Evolutionary conservation across 2,329 filamentous ascomycete genomes (phyloP).

Genomic region (Microsporum ferrugineum): DNA sequence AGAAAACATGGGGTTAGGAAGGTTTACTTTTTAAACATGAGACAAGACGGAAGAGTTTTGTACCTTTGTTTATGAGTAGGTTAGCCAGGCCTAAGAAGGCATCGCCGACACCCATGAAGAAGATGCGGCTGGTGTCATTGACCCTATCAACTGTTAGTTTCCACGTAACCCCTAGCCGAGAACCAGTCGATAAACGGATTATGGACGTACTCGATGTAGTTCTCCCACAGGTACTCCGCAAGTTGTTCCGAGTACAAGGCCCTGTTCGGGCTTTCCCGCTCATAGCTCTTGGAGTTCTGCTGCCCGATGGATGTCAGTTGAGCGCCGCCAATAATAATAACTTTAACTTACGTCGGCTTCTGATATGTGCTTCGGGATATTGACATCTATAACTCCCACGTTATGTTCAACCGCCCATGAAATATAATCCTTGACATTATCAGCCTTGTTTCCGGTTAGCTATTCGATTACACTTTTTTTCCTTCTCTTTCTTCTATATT

Average conservation of each 20-base stretch:
- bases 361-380: slow-evolving; percentile 68
- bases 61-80: slow-evolving; percentile 66
- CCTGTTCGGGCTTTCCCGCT: slow-evolving; percentile 41
- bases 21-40: not conserved
- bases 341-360: slow-evolving; percentile 43
- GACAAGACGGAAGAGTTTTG: slow-evolving; percentile 10
- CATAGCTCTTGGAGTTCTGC: slow-evolving; percentile 19
- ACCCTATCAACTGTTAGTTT: slow-evolving; percentile 36
- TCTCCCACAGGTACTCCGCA: slow-evolving; percentile 86
- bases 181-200: not conserved
- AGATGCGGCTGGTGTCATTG: slow-evolving; percentile 57
- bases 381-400: slow-evolving; percentile 83
- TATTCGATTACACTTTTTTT: not conserved
- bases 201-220: slow-evolving; percentile 63
- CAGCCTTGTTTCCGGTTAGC: slow-evolving; percentile 48
- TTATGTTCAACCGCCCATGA: slow-evolving; percentile 67
- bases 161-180: not conserved
- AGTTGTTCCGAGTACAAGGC: slow-evolving; percentile 55
- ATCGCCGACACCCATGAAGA: slow-evolving; percentile 80
- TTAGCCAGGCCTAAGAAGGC: slow-evolving; percentile 75
- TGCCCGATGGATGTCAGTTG: not conserved
- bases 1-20: not conserved
- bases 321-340: not conserved
- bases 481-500: not conserved
- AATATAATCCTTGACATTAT: slow-evolving; percentile 68